Evolutionary conservation across 2,329 filamentous ascomycete species (phyloP).

Genomic region (Alternaria burnsii): DNA sequence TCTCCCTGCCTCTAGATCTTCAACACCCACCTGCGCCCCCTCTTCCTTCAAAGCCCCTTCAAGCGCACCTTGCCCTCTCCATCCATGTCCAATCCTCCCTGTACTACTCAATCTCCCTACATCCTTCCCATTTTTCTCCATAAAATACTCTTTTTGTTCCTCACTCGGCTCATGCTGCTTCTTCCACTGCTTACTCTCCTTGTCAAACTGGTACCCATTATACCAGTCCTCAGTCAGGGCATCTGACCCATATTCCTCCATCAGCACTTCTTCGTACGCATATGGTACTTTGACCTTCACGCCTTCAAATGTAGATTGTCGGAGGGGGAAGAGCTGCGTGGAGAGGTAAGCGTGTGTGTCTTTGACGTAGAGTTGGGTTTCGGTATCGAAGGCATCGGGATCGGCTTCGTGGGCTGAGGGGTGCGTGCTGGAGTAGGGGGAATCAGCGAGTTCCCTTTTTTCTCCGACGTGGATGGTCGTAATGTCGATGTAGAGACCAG

Average conservation of each 20-base stretch:
- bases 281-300: slow-evolving; percentile 64
- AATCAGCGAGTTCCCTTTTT: not conserved
- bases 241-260: slow-evolving; percentile 63
- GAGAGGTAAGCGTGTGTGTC: slow-evolving; percentile 64
- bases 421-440: not conserved
- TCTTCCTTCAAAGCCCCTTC: not conserved
- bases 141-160: not conserved
- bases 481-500: slow-evolving; percentile 69
- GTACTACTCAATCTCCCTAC: slow-evolving; percentile 2
- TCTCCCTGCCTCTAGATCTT: not conserved
- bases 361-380: slow-evolving; percentile 56
- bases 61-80: slow-evolving; percentile 2
- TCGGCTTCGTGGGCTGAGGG: slow-evolving; percentile 7
- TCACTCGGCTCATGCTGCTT: not conserved
- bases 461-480: slow-evolving; percentile 60
- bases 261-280: slow-evolving; percentile 62
- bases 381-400: not conserved
- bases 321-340: slow-evolving; percentile 65
- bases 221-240: slow-evolving; percentile 59
- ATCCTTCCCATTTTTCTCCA: slow-evolving; percentile 6
- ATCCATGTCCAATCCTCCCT: slow-evolving; percentile 3
- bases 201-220: slow-evolving; percentile 54
- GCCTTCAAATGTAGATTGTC: slow-evolving; percentile 63
- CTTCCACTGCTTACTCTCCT: slow-evolving; percentile 39
- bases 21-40: not conserved